Evolutionary conservation across 179 eudicot genomes (phyloP).

Genomic region (Carnegiea gigantea): DNA sequence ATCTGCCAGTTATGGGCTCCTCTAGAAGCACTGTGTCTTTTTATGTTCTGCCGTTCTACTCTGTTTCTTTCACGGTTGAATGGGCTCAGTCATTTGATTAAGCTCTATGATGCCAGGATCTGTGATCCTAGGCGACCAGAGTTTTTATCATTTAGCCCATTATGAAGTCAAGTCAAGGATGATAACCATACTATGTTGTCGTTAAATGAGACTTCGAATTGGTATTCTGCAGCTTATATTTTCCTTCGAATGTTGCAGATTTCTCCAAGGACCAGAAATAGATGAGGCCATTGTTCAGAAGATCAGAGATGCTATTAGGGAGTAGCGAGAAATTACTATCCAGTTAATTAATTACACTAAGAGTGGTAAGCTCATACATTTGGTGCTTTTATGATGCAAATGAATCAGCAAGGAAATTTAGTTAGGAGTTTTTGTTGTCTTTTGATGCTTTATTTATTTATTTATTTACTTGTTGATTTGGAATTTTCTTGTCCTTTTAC

Average conservation of each 20-base stretch:
- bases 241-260: constrained; percentile 29
- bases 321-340: constrained; percentile 49
- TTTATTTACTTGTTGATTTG: neutral
- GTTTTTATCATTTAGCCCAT: too few relatives aligned
- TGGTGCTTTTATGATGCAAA: neutral
- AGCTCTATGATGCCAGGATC: too few relatives aligned
- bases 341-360: constrained; percentile 55
- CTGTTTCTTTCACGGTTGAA: too few relatives aligned
- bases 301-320: constrained; percentile 52
- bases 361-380: constrained; percentile 37
- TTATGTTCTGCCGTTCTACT: too few relatives aligned
- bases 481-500: neutral
- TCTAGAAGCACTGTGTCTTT: too few relatives aligned
- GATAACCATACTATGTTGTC: too few relatives aligned
- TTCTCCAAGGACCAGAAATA: constrained; percentile 58
- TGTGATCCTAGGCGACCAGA: too few relatives aligned
- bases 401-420: neutral
- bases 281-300: constrained; percentile 51
- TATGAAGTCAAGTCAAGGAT: too few relatives aligned
- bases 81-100: too few relatives aligned
- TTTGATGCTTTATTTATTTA: neutral
- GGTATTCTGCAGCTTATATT: constrained; percentile 9
- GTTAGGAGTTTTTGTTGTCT: neutral
- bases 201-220: too few relatives aligned
- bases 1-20: too few relatives aligned